Conservation (phyloP, 371 early-diverging fungal genomes). For the Vairimorpha ceranae region DNA sequence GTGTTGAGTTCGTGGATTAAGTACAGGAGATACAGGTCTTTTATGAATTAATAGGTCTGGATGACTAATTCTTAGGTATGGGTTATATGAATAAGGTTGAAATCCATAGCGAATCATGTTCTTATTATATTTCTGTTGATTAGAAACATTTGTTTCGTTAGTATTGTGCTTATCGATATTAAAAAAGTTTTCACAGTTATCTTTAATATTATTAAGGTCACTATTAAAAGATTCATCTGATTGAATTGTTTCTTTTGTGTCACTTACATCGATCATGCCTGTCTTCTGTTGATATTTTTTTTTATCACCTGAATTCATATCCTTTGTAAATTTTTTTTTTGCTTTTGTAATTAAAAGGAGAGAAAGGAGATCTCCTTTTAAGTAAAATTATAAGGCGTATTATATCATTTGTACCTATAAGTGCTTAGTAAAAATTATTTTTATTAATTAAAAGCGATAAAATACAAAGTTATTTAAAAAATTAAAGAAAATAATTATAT, state of each 20-base stretch:
- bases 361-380: constrained; percentile 8
- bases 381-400: no score
- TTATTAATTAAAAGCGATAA: no score
- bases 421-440: no score
- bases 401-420: no score
- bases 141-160: no score
- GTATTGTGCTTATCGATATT: not conserved
- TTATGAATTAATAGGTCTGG: not conserved
- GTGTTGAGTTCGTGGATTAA: not conserved
- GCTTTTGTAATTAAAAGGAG: not conserved
- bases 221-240: not conserved
- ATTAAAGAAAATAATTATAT: no score
- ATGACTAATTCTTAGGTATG: not conserved
- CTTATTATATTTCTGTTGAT: no score
- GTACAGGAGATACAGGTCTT: not conserved
- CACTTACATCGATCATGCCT: not conserved
- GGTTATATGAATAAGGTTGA: not conserved
- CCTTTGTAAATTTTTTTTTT: not conserved
- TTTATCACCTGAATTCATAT: not conserved
- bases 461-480: no score
- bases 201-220: not conserved
- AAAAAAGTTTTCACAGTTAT: not conserved
- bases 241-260: not conserved
- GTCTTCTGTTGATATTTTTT: not conserved
- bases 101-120: no score